phyloP scores from a whole-genome alignment of 1,284 basidiomycete genomes.

The Rhizopogon parksii region DNA sequence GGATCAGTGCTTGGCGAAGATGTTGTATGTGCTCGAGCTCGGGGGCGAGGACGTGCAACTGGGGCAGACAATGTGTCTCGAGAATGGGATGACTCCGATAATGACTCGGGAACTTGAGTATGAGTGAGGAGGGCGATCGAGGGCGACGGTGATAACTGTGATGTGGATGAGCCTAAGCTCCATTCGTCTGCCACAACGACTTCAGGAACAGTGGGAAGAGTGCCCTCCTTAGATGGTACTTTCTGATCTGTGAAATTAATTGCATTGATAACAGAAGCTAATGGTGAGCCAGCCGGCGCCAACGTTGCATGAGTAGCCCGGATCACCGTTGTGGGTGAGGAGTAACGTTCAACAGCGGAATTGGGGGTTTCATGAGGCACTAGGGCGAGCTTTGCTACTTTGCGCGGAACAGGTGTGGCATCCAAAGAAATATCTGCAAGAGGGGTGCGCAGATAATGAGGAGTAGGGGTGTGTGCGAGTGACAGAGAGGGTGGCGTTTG shows the following conservation, averaged over 20 bases:
- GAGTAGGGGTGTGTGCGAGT: background rate
- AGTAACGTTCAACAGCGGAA: background rate
- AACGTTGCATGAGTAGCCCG: constrained; percentile 9
- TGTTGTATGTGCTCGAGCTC: constrained; percentile 6
- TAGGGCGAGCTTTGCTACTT: background rate
- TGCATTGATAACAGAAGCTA: constrained; percentile 31
- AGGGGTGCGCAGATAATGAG: constrained; percentile 13
- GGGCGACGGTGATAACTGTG: constrained; percentile 4
- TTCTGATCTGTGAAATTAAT: constrained; percentile 20
- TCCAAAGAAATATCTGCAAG: constrained; percentile 20
- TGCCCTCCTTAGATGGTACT: background rate
- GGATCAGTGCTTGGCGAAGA: constrained; percentile 23
- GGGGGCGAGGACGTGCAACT: constrained; percentile 5
- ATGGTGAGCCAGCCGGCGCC: constrained; percentile 27
- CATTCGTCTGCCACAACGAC: constrained; percentile 6
- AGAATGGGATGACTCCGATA: background rate
- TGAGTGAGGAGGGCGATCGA: constrained; percentile 8
- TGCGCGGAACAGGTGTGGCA: constrained; percentile 13
- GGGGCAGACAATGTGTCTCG: background rate
- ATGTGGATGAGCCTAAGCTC: background rate
- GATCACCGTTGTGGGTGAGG: constrained; percentile 4
- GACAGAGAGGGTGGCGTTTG: constrained; percentile 2
- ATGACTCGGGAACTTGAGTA: constrained; percentile 1
- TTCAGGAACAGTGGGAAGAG: background rate
- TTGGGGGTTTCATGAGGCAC: background rate